Evolutionary conservation across 225 moss, liverwort and hornwort genomes (phyloP).

Genomic region (Bryum argenteum): DNA sequence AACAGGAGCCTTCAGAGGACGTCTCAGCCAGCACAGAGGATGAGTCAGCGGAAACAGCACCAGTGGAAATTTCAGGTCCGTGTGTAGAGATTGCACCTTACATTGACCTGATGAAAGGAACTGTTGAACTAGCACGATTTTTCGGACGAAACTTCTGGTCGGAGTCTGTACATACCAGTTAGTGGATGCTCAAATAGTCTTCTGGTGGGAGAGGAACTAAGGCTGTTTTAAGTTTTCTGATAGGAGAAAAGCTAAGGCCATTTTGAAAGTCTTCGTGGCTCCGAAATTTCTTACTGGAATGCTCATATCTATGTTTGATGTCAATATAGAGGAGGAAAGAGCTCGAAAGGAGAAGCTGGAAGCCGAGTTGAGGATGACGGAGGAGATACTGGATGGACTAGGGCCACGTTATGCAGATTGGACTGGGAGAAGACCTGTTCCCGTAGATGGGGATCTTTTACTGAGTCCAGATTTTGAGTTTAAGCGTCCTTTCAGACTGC

Average conservation of each 20-base stretch:
- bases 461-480: slow-evolving; percentile 44
- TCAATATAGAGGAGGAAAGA: slow-evolving; percentile 30
- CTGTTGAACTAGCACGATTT: slow-evolving; percentile 20
- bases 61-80: slow-evolving; percentile 44
- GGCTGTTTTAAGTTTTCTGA: not conserved
- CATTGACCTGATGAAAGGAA: not conserved
- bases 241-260: not conserved
- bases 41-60: slow-evolving; percentile 17
- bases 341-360: slow-evolving; percentile 34
- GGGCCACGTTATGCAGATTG: slow-evolving; percentile 93
- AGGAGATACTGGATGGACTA: slow-evolving; percentile 77
- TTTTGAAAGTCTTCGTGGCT: no score
- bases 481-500: slow-evolving; percentile 80
- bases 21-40: slow-evolving; percentile 24
- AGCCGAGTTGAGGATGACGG: slow-evolving; percentile 62
- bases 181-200: not conserved
- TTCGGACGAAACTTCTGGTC: not conserved
- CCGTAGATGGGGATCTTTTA: slow-evolving; percentile 89
- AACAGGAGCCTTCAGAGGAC: slow-evolving; percentile 17
- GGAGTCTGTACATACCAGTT: not conserved
- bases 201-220: not conserved
- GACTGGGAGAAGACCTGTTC: slow-evolving; percentile 84
- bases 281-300: not conserved
- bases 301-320: slow-evolving; percentile 24
- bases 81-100: slow-evolving; percentile 13